These are phyloP conservation scores for Phytophthora hibernalis DNA, from an alignment of 352 stramenopile species.

Conservation along the genomic window DNA sequence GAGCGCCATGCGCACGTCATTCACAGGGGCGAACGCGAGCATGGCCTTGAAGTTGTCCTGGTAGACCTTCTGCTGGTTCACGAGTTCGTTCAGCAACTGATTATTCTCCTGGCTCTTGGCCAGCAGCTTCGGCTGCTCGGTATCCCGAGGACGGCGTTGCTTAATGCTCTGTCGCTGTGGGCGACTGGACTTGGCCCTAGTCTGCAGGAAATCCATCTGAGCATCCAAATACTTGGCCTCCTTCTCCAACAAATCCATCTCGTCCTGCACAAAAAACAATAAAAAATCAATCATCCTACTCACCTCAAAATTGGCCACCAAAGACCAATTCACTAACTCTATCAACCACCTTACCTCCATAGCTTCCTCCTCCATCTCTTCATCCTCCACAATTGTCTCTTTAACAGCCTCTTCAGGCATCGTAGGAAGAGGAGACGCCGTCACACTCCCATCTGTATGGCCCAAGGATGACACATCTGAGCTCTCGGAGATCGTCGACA, in stretches of 20 bases:
- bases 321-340: neutral
- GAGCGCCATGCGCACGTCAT: constrained; percentile 76
- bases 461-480: constrained; percentile 24
- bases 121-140: constrained; percentile 49
- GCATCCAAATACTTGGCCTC: constrained; percentile 77
- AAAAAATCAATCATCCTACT: neutral
- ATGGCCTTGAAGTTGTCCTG: constrained; percentile 84
- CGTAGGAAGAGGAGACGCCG: constrained; percentile 39
- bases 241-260: constrained; percentile 68
- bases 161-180: constrained; percentile 56
- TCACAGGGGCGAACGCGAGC: constrained; percentile 77
- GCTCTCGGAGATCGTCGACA: constrained; percentile 25
- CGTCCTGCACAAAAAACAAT: constrained; percentile 40
- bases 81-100: constrained; percentile 58
- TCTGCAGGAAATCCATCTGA: constrained; percentile 70
- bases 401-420: constrained; percentile 39
- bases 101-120: constrained; percentile 58
- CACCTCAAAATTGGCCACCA: neutral
- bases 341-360: constrained; percentile 40
- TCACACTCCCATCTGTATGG: constrained; percentile 30
- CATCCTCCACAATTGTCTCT: constrained; percentile 28
- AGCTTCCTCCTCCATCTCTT: constrained; percentile 44
- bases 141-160: constrained; percentile 51
- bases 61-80: constrained; percentile 75
- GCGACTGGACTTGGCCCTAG: constrained; percentile 51